Evolutionary conservation across 768 basidiomycete species (phyloP).

Genomic region (Hortiboletus flavorubellus): DNA sequence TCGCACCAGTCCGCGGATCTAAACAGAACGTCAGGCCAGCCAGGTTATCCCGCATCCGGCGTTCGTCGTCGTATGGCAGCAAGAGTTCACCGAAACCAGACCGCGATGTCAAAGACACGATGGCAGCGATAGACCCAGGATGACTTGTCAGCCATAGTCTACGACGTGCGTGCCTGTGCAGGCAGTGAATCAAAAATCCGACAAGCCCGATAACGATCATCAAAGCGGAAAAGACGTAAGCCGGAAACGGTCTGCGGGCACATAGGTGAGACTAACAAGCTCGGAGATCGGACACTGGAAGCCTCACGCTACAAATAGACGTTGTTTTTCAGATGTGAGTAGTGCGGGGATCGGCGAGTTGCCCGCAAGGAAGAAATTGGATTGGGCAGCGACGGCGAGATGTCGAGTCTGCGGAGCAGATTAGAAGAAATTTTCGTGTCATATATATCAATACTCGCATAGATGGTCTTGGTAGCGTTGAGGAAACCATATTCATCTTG

Average conservation of each 20-base stretch:
- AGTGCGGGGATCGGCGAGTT: conserved; percentile 38
- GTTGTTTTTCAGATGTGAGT: conserved; percentile 41
- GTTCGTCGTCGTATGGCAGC: conserved; percentile 53
- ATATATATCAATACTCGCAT: conserved; percentile 15
- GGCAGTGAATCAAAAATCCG: conserved; percentile 48
- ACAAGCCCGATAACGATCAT: conserved; percentile 47
- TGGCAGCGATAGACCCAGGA: conserved; percentile 59
- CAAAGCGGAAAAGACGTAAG: conserved; percentile 46
- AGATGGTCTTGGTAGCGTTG: conserved; percentile 44
- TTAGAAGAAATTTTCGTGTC: background rate
- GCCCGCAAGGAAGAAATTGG: conserved; percentile 52
- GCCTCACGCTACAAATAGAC: conserved; percentile 58
- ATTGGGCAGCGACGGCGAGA: conserved; percentile 53
- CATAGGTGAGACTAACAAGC: background rate
- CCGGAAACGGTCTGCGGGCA: conserved; percentile 45
- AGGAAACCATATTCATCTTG: conserved; percentile 48
- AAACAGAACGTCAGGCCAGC: conserved; percentile 50
- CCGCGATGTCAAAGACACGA: conserved; percentile 53
- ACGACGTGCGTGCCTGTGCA: conserved; percentile 46
- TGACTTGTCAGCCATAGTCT: conserved; percentile 48
- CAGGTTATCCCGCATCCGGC: conserved; percentile 45
- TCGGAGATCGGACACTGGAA: background rate
- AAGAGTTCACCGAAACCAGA: conserved; percentile 63
- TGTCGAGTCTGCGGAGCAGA: conserved; percentile 45
- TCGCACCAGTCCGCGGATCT: conserved; percentile 58